Evolutionary conservation across 495 filamentous ascomycete species (phyloP).

Genomic region (Neurospora intermedia): DNA sequence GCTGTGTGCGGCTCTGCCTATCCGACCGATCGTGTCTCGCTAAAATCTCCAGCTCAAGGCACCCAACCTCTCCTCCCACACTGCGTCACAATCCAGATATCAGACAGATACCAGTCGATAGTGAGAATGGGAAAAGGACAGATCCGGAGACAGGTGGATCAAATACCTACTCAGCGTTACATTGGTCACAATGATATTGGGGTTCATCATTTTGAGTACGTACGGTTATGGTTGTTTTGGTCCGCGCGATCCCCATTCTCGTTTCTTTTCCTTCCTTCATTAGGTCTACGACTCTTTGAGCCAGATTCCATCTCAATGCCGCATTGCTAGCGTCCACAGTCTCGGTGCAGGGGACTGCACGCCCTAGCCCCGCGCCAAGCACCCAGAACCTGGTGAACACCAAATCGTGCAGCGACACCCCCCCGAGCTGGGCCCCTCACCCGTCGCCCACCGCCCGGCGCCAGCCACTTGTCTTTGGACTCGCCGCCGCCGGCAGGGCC

Average conservation of each 20-base stretch:
- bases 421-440: constrained; percentile 15
- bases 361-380: constrained; percentile 4
- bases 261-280: neutral
- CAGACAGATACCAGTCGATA: neutral
- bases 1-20: neutral
- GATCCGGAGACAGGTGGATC: neutral
- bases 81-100: neutral
- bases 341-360: neutral
- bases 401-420: constrained; percentile 13
- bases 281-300: neutral
- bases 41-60: neutral
- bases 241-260: neutral
- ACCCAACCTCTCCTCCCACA: neutral
- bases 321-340: neutral
- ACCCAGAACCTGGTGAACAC: neutral
- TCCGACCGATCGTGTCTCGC: neutral
- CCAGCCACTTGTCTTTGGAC: constrained; percentile 15
- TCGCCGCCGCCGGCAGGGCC: constrained; percentile 9
- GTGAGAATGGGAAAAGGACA: neutral
- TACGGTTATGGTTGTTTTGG: neutral
- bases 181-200: neutral
- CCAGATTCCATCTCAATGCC: neutral
- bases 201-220: neutral
- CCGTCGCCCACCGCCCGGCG: neutral
- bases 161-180: neutral